These are phyloP conservation scores for Globisporangium paddicum DNA, from an alignment of 352 stramenopile species.

Conservation along the genomic window DNA sequence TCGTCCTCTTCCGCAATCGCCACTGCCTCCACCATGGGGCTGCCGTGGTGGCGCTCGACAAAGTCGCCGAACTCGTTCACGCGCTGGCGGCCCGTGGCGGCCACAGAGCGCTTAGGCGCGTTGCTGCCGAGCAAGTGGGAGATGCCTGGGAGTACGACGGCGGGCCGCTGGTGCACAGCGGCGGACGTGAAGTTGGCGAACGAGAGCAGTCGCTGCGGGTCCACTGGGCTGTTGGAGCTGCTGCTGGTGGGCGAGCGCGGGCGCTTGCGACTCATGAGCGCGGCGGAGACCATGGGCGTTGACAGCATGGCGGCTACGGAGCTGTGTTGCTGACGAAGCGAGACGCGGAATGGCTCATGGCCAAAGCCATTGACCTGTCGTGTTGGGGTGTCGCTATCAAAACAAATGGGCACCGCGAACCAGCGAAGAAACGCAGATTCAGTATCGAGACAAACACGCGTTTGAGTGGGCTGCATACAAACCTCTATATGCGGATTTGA, in stretches of 20 bases:
- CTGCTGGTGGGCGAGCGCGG: conserved; percentile 26
- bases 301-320: conserved; percentile 5
- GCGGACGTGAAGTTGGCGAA: conserved; percentile 13
- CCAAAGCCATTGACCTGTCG: too few relatives aligned
- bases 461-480: conserved; percentile 24
- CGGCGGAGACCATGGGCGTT: conserved; percentile 12
- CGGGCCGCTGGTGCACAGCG: not conserved
- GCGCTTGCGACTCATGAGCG: conserved; percentile 41
- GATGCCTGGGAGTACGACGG: conserved; percentile 33
- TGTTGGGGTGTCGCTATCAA: not conserved
- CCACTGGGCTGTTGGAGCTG: not conserved
- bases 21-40: not conserved
- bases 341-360: conserved; percentile 21
- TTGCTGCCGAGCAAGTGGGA: conserved; percentile 30
- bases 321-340: not conserved
- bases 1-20: conserved; percentile 21
- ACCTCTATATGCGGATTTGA: conserved; percentile 19
- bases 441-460: conserved; percentile 13
- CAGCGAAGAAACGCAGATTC: not conserved
- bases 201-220: conserved; percentile 9
- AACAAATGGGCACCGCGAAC: not conserved
- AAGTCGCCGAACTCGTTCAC: conserved; percentile 6
- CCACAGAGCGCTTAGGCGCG: conserved; percentile 10
- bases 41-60: conserved; percentile 5
- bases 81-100: conserved; percentile 14